Conservation (phyloP, 257 asterid species). For the Verbascum thapsus region DNA sequence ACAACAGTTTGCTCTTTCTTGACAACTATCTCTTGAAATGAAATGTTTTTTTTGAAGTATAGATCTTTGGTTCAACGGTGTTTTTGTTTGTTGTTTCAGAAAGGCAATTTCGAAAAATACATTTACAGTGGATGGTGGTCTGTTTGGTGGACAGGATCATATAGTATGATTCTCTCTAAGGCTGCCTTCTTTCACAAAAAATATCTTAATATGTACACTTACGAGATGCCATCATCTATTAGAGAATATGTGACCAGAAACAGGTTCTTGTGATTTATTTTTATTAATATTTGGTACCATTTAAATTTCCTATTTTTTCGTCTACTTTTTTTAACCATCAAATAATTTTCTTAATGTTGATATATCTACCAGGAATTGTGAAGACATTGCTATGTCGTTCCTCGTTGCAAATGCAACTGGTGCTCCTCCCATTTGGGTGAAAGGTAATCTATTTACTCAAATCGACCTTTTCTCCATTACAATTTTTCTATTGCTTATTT, state of each 20-base stretch:
- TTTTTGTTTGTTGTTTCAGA: slow-evolving; percentile 43
- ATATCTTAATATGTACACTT: slow-evolving; percentile 68
- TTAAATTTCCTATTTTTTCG: neutral
- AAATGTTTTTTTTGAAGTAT: neutral
- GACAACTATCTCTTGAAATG: too few relatives aligned
- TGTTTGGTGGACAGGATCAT: slow-evolving; percentile 87
- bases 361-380: slow-evolving; percentile 65
- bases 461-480: slow-evolving; percentile 6
- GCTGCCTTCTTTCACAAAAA: slow-evolving; percentile 80
- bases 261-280: slow-evolving; percentile 46
- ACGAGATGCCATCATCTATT: slow-evolving; percentile 79
- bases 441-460: slow-evolving; percentile 47
- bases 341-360: neutral
- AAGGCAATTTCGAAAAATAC: slow-evolving; percentile 41
- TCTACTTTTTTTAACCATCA: slow-evolving; percentile 20
- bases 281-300: neutral
- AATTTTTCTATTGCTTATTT: neutral
- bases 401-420: slow-evolving; percentile 85
- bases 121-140: slow-evolving; percentile 79
- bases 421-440: slow-evolving; percentile 87
- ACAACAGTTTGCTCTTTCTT: too few relatives aligned
- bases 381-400: slow-evolving; percentile 93
- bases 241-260: slow-evolving; percentile 60
- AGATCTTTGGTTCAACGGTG: slow-evolving; percentile 1
- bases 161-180: slow-evolving; percentile 73